A percentile compares a stretch with the other conserved stretches of the same genome.
phyloP scores from a whole-genome alignment of 139 green algal species.

The Trebouxia sp. region DNA sequence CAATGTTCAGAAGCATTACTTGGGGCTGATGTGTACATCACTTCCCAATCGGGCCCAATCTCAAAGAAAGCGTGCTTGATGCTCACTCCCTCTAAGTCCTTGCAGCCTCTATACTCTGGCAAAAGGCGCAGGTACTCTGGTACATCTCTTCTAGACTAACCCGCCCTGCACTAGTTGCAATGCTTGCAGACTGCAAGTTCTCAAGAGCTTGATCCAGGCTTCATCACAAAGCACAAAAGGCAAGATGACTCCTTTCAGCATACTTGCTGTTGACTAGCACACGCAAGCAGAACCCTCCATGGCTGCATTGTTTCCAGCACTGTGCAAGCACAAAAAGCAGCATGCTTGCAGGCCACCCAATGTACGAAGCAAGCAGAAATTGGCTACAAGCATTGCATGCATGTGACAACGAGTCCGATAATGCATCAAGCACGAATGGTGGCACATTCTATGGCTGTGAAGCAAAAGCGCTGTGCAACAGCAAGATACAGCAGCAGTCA shows the following conservation, averaged over 20 bases:
- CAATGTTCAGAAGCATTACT: background rate
- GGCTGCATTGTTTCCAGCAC: too few species aligned
- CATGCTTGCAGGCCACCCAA: too few species aligned
- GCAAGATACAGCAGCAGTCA: background rate
- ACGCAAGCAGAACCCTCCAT: too few species aligned
- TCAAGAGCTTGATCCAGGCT: too few species aligned
- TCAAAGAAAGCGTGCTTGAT: slow-evolving; percentile 89
- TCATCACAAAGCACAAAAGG: too few species aligned
- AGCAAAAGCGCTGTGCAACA: background rate
- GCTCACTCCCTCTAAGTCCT: slow-evolving; percentile 63
- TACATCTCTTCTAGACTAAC: slow-evolving; percentile 70
- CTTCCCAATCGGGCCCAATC: slow-evolving; percentile 91
- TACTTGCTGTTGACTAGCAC: too few species aligned
- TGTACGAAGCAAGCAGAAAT: too few species aligned
- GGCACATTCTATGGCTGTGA: background rate
- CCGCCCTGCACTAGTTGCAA: background rate
- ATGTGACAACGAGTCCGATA: too few species aligned
- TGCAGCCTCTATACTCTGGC: slow-evolving; percentile 74
- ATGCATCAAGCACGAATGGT: background rate
- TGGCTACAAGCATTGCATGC: too few species aligned
- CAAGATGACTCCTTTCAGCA: too few species aligned
- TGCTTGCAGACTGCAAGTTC: too few species aligned
- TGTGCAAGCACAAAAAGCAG: too few species aligned
- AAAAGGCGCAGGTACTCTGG: slow-evolving; percentile 89
- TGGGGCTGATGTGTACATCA: background rate